Conservation (phyloP, 768 basidiomycete species). For the Mycena vulgaris region DNA sequence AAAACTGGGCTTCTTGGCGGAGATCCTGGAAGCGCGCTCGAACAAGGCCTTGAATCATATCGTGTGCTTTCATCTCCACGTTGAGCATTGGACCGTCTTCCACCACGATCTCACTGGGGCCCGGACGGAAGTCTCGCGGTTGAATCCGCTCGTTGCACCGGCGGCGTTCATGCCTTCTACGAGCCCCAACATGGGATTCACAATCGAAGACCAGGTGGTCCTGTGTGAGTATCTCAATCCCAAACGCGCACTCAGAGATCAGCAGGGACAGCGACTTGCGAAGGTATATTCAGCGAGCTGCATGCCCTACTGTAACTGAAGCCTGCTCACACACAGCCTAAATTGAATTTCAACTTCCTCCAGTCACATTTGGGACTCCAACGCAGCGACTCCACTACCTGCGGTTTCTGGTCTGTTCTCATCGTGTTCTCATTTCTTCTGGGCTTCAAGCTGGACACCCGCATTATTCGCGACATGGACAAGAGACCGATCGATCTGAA, state of each 20-base stretch:
- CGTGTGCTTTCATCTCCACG: not conserved
- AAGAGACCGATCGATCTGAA: not conserved
- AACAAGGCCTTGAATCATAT: not conserved
- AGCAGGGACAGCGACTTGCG: not conserved
- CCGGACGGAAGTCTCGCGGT: not conserved
- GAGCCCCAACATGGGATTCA: not conserved
- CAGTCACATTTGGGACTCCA: not conserved
- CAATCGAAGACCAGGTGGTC: not conserved
- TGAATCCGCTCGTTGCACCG: not conserved
- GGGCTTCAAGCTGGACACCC: not conserved
- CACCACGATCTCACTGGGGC: not conserved
- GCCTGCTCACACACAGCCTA: not conserved
- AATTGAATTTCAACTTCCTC: not conserved
- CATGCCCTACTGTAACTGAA: too few relatives aligned
- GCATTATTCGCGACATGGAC: not conserved
- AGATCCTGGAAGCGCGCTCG: not conserved
- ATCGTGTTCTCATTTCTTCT: not conserved
- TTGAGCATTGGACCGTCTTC: not conserved
- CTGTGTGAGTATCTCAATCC: not conserved
- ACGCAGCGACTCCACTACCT: not conserved
- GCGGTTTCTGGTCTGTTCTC: conserved; percentile 14
- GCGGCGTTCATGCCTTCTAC: not conserved
- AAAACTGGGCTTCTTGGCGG: not conserved
- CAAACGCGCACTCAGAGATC: not conserved
- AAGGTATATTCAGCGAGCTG: too few relatives aligned